Evolutionary conservation across 2,329 filamentous ascomycete genomes (phyloP).

Genomic region (Sporothrix euskadiensis): DNA sequence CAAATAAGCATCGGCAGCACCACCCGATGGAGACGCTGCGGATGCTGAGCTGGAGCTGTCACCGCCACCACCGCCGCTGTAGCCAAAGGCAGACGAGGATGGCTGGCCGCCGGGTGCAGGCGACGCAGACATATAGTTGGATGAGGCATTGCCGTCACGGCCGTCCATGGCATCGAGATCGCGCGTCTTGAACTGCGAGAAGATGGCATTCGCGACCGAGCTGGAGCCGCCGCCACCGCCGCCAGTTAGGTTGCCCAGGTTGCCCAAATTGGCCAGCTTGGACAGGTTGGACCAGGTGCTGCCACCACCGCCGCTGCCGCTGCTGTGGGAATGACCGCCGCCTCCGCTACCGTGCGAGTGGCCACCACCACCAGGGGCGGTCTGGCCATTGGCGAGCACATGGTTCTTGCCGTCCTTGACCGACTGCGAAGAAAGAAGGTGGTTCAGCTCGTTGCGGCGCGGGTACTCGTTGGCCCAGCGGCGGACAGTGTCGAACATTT

Average conservation of each 20-base stretch:
- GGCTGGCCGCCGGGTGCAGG: conserved; percentile 36
- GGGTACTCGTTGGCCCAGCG: conserved; percentile 73
- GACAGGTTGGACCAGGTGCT: conserved; percentile 24
- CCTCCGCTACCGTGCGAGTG: conserved; percentile 38
- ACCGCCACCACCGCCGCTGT: conserved; percentile 38
- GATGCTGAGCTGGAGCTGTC: conserved; percentile 12
- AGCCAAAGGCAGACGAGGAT: conserved; percentile 45
- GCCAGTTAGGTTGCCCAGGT: conserved; percentile 44
- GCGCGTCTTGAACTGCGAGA: conserved; percentile 61
- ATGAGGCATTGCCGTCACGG: conserved; percentile 40
- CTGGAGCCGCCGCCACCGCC: conserved; percentile 9
- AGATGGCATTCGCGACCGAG: conserved; percentile 56
- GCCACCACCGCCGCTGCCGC: conserved; percentile 39
- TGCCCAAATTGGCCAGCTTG: conserved; percentile 44
- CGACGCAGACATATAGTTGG: conserved; percentile 41
- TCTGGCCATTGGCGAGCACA: conserved; percentile 44
- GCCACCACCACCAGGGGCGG: conserved; percentile 35
- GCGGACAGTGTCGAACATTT: conserved; percentile 86
- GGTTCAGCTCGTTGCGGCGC: conserved; percentile 68
- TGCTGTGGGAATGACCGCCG: conserved; percentile 38
- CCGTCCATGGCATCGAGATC: conserved; percentile 59
- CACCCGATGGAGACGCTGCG: conserved; percentile 24
- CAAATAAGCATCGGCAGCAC: conserved; percentile 30
- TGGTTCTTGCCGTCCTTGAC: conserved; percentile 85
- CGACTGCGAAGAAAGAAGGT: conserved; percentile 76